Conservation (phyloP, 2,329 filamentous ascomycete species). For the Cladosporium sp. region DNA sequence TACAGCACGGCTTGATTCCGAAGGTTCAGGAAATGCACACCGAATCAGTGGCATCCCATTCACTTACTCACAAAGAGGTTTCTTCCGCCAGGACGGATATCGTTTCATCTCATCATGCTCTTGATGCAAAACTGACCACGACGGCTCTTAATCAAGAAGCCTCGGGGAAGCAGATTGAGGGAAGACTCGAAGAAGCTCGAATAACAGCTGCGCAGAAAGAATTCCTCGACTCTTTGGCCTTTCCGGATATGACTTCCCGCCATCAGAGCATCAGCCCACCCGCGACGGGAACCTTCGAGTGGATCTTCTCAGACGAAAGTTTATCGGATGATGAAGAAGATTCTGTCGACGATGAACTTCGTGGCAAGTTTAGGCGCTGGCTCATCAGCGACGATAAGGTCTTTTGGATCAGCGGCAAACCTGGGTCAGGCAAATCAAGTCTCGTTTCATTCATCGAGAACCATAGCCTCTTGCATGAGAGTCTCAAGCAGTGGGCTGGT, state of each 20-base stretch:
- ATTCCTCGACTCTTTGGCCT: not conserved
- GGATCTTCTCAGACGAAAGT: not conserved
- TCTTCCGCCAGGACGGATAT: not conserved
- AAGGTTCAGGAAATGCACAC: not conserved
- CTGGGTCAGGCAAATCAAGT: slow-evolving; percentile 4
- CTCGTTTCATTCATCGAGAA: not conserved
- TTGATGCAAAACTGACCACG: not conserved
- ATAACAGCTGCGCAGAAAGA: not conserved
- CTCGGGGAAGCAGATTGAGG: not conserved
- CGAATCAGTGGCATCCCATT: not conserved
- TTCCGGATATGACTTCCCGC: not conserved
- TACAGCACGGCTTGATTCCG: not conserved
- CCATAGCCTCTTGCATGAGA: not conserved
- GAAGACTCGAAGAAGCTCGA: not conserved
- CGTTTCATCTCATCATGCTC: not conserved
- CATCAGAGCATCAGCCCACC: not conserved
- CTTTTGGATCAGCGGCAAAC: slow-evolving; percentile 5
- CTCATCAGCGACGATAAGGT: not conserved
- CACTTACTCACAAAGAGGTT: not conserved
- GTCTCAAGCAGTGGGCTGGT: not conserved
- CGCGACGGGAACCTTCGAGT: not conserved
- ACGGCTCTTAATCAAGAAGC: not conserved
- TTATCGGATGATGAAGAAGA: no score
- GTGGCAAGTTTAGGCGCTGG: not conserved
- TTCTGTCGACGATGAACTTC: not conserved